Conservation (phyloP, 345 rosid genomes). For the Atalantia buxifolia region DNA sequence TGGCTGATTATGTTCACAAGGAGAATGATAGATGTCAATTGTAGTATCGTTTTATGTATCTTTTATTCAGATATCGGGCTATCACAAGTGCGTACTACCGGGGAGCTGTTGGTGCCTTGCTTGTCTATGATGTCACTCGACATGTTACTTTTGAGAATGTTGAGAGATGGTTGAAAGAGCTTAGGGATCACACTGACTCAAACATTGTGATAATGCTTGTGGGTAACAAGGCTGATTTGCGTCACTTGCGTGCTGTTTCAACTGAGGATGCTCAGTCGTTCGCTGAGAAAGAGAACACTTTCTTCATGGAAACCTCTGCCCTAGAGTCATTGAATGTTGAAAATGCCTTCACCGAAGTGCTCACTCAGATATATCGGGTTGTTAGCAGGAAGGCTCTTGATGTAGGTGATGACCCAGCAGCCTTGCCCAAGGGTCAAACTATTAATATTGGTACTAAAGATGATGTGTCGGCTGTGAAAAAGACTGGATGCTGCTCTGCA, state of each 20-base stretch:
- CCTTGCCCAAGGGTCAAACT: constrained; percentile 39
- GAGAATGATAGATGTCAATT: neutral
- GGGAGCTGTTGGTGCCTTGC: constrained; percentile 64
- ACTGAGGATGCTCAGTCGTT: constrained; percentile 51
- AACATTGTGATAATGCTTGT: constrained; percentile 68
- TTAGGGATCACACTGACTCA: constrained; percentile 53
- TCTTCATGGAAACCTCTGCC: constrained; percentile 66
- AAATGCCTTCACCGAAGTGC: constrained; percentile 54
- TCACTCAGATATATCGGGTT: constrained; percentile 49
- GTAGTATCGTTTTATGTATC: neutral
- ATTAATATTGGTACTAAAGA: constrained; percentile 29
- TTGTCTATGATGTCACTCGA: constrained; percentile 58
- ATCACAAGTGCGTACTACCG: constrained; percentile 68
- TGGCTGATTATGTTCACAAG: no score
- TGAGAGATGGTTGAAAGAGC: constrained; percentile 60
- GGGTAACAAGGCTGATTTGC: constrained; percentile 63
- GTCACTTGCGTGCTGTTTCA: constrained; percentile 53
- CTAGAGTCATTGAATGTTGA: constrained; percentile 50
- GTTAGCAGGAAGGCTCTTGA: constrained; percentile 58
- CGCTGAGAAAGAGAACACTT: constrained; percentile 49
- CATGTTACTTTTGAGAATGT: constrained; percentile 59
- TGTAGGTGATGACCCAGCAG: constrained; percentile 32
- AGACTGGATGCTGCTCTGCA: constrained; percentile 28
- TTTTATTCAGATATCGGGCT: constrained; percentile 47
- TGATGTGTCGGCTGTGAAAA: constrained; percentile 40